Base-by-base conservation (phyloP, 495 filamentous ascomycete genomes). In the Aspergillus indologenus region DNA sequence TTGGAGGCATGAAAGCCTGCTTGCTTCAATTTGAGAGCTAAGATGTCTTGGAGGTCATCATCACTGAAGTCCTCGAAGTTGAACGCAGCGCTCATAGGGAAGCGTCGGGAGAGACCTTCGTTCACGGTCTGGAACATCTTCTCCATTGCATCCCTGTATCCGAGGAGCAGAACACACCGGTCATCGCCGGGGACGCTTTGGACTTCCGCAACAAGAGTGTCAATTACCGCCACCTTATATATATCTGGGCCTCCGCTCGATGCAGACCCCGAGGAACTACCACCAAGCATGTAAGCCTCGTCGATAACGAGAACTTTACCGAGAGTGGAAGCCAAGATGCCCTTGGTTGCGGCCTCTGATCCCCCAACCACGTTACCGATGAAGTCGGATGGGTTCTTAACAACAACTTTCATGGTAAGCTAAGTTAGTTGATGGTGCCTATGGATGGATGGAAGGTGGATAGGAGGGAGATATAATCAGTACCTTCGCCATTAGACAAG, bases 201-300 rank as follows among this genome's bases (percentile, higher is more conserved):
- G 0, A 95, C 84, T 57, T 94, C 88, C 0, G 89, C 87, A 2
- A 93, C 90, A n/a, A 94, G 86, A 0, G 90, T 93, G 5, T 91
- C 87, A 5, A 89, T 72, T 9, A 90, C 84, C 8, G 85, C 86
- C 1, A 79, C 84, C 61, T 82, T 86, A 75, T 77, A 91, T 0
- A 69, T 63, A 62, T 91, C 86, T n/a, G n/a, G n/a, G n/a, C n/a
- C n/a, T n/a, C n/a, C n/a, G n/a, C n/a, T n/a, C n/a, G n/a, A n/a
- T n/a, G n/a, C n/a, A n/a, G n/a, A n/a, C n/a, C 64, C 57, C 0
- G 57, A 65, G 14, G 49, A 59, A 5, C 56, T 65, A 24, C 76
- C 75, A 2, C 65, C 56, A 56, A 71, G 78, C 0, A 87, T 79
- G 57, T 92, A 91, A 0, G 87, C 88, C 61, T 92, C 88, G 61